Conservation (phyloP, 352 stramenopile species). For the Discostella stelligera region DNA sequence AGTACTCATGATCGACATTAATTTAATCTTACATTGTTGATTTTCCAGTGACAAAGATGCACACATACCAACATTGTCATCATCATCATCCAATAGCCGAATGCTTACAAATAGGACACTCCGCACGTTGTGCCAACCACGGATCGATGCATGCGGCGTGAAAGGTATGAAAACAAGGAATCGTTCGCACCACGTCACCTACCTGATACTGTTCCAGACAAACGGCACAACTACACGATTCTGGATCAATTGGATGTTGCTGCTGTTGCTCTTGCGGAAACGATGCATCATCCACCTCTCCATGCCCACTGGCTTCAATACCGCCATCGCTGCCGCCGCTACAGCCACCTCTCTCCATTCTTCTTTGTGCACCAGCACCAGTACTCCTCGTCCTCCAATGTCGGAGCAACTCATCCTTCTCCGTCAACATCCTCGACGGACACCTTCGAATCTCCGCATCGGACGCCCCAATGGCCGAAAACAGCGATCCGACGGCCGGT, state of each 20-base stretch:
- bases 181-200: constrained; percentile 50
- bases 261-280: constrained; percentile 2
- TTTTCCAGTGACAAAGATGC: too few relatives aligned
- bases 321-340: background rate
- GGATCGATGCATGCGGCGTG: constrained; percentile 56
- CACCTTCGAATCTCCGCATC: constrained; percentile 54
- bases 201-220: constrained; percentile 53
- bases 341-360: background rate
- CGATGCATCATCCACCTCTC: background rate
- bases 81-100: constrained; percentile 33
- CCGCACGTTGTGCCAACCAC: constrained; percentile 41
- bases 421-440: constrained; percentile 36
- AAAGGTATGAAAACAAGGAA: constrained; percentile 62
- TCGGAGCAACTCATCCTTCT: constrained; percentile 37
- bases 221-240: constrained; percentile 31
- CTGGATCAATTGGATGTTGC: background rate
- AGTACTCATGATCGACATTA: background rate
- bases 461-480: constrained; percentile 42
- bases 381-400: background rate
- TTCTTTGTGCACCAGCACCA: background rate
- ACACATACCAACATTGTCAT: too few relatives aligned
- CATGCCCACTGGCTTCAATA: background rate
- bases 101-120: constrained; percentile 61
- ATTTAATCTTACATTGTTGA: background rate
- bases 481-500: constrained; percentile 36